phyloP scores from a whole-genome alignment of 2,329 filamentous ascomycete species.

The Penicillium sclerotigenum region DNA sequence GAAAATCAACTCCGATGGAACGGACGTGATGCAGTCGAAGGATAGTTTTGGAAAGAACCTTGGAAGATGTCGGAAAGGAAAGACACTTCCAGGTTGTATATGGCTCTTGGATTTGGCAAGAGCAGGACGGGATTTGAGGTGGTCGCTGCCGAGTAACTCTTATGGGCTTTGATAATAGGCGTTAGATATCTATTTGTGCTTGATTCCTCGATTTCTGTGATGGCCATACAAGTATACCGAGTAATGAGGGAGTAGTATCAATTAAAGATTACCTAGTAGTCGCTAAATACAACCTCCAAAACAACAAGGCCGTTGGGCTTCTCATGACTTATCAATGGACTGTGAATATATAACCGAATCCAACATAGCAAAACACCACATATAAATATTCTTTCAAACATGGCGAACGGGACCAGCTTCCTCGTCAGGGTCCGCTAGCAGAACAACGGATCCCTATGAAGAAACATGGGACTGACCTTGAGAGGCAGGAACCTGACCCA shows the following conservation, averaged over 20 bases:
- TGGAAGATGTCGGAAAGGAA: neutral
- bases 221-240: neutral
- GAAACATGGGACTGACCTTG: neutral
- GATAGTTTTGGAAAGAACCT: neutral
- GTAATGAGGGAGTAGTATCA: neutral
- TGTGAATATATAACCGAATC: neutral
- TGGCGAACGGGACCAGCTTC: constrained; percentile 13
- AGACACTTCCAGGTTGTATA: neutral
- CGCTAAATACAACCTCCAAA: neutral
- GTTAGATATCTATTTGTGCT: neutral
- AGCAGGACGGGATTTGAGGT: neutral
- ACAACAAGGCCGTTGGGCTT: neutral
- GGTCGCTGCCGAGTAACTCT: neutral
- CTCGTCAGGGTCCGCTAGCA: neutral
- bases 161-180: no score
- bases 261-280: constrained; percentile 3
- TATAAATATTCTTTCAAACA: neutral
- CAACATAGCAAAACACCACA: neutral
- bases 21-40: neutral
- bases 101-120: neutral
- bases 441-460: constrained; percentile 3
- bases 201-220: neutral
- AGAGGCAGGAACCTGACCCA: neutral
- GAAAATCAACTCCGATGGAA: neutral
- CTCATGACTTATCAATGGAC: neutral